A percentile compares a stretch with the other conserved stretches of the same genome.
These are phyloP conservation scores for Tanacetum coccineum DNA, from an alignment of 129 eudicot genomes.

Conservation along the genomic window DNA sequence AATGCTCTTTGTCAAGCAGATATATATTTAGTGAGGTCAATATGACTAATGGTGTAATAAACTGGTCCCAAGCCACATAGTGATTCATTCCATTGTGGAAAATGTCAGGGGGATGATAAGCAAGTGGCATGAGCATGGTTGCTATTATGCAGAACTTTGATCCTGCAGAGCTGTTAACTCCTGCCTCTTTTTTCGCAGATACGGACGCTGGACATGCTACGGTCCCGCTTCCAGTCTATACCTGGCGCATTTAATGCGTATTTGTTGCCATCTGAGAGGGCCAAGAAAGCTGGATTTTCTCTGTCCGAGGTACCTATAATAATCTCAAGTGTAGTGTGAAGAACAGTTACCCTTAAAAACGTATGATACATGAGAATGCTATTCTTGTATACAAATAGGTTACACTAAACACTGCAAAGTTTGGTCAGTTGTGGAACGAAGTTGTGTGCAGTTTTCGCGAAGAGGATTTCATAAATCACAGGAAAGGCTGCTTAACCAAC, in stretches of 20 bases:
- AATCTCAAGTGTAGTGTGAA: constrained; percentile 7
- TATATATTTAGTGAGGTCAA: background rate
- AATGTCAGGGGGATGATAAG: background rate
- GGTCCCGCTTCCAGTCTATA: constrained; percentile 88
- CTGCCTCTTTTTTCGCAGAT: constrained; percentile 49
- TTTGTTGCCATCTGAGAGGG: constrained; percentile 76
- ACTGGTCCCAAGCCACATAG: background rate
- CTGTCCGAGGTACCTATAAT: constrained; percentile 60
- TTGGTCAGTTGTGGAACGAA: constrained; percentile 98
- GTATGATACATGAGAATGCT: constrained; percentile 19
- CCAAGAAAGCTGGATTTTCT: constrained; percentile 67
- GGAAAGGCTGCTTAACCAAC: constrained; percentile 48
- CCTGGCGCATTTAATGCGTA: constrained; percentile 93
- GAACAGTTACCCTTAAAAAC: background rate
- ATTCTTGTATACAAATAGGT: constrained; percentile 42
- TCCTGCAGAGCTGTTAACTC: constrained; percentile 10
- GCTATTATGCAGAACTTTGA: background rate
- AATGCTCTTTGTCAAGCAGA: background rate
- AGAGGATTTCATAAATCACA: constrained; percentile 96
- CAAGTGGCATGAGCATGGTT: background rate
- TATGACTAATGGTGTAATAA: background rate
- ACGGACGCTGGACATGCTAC: constrained; percentile 85
- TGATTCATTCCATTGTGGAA: background rate
- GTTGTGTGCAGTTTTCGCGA: constrained; percentile 83
- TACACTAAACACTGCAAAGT: constrained; percentile 79